These are phyloP conservation scores for Centrapalus pauciflorus DNA, from an alignment of 129 eudicot species.

Conservation along the genomic window DNA sequence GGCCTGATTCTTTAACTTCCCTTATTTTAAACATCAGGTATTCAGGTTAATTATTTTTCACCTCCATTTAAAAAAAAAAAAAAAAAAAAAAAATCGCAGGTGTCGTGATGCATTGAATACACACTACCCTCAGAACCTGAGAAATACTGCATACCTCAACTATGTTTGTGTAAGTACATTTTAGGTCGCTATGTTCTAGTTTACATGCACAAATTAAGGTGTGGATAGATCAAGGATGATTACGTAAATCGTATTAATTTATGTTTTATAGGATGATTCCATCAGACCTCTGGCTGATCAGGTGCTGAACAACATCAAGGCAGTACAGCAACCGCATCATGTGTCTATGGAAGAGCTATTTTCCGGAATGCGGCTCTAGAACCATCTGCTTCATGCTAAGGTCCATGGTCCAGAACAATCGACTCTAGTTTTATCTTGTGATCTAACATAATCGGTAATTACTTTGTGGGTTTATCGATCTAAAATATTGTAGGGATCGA, in stretches of 20 bases:
- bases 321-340: neutral
- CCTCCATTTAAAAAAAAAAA: too few relatives aligned
- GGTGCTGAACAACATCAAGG: neutral
- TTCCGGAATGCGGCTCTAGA: neutral
- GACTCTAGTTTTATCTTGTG: neutral
- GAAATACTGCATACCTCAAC: slow-evolving; percentile 1
- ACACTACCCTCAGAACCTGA: slow-evolving; percentile 13
- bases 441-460: neutral
- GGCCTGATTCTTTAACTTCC: too few relatives aligned
- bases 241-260: too few relatives aligned
- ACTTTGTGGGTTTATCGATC: neutral
- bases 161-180: slow-evolving; percentile 22
- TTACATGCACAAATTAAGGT: neutral
- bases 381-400: neutral
- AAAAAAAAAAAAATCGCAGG: slow-evolving; percentile 14
- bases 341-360: neutral
- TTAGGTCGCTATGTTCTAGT: neutral
- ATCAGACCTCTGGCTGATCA: neutral
- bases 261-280: slow-evolving; percentile 15
- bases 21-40: too few relatives aligned
- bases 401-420: neutral
- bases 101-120: neutral
- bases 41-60: too few relatives aligned
- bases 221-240: too few relatives aligned
- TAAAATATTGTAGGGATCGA: too few relatives aligned